Percentiles rank a stretch among this genome's conserved stretches.
phyloP scores from a whole-genome alignment of 73 alveolate genomes.

The Tetrahymena malaccensis region DNA sequence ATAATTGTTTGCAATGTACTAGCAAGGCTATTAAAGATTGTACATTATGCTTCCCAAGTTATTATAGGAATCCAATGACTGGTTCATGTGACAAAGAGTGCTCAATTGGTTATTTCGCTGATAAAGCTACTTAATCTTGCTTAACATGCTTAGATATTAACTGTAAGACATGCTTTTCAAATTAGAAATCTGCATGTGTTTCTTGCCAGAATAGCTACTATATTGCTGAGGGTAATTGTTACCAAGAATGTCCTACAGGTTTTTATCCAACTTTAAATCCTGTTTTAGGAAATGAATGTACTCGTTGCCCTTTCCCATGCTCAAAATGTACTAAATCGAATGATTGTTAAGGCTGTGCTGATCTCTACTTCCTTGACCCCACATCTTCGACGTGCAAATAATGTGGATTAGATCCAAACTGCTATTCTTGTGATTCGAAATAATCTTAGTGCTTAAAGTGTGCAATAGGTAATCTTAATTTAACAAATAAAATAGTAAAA shows the following conservation, averaged over 20 bases:
- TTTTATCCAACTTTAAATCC: not conserved
- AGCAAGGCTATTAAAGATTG: not conserved
- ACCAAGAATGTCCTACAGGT: not conserved
- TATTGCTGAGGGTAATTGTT: not conserved
- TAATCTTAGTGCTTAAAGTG: not conserved
- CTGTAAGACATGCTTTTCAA: not conserved
- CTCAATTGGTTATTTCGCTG: not conserved
- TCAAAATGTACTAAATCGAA: not conserved
- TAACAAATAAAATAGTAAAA: too few species aligned
- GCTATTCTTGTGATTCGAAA: not conserved
- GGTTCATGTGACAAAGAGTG: not conserved
- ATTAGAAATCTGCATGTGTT: not conserved
- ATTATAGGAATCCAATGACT: not conserved
- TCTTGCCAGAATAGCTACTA: not conserved
- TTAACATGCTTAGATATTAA: not conserved
- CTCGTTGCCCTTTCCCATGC: not conserved
- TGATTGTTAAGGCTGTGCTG: not conserved
- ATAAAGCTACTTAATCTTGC: not conserved
- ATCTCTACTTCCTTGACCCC: not conserved
- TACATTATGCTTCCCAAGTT: not conserved
- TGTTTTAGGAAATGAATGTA: not conserved
- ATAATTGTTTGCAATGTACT: not conserved
- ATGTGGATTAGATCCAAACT: not conserved
- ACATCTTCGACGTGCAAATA: not conserved
- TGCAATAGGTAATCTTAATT: not conserved